These are phyloP conservation scores for Heliocybe sulcata DNA, from an alignment of 1,284 basidiomycete species.

Conservation along the genomic window DNA sequence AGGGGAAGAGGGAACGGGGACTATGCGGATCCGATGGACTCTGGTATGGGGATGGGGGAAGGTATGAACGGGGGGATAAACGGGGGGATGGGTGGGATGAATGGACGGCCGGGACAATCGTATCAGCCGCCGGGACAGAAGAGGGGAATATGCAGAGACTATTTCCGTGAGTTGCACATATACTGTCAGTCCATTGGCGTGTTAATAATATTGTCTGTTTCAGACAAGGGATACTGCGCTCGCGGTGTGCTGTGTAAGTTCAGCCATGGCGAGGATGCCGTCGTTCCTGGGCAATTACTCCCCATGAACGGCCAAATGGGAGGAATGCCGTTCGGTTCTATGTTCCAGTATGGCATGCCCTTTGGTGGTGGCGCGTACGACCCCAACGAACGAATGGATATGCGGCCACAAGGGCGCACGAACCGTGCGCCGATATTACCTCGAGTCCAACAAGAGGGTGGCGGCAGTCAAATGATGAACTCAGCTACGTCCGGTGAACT, in stretches of 20 bases:
- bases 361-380: slow-evolving; percentile 56
- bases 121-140: slow-evolving; percentile 66
- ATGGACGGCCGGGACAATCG: slow-evolving; percentile 41
- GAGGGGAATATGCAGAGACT: slow-evolving; percentile 78
- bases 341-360: slow-evolving; percentile 43
- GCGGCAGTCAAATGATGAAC: slow-evolving; percentile 20
- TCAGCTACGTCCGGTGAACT: slow-evolving; percentile 50
- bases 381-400: slow-evolving; percentile 74
- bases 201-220: slow-evolving; percentile 4
- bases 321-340: slow-evolving; percentile 57
- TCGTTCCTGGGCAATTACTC: slow-evolving; percentile 61
- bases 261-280: slow-evolving; percentile 82
- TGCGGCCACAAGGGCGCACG: slow-evolving; percentile 38
- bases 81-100: slow-evolving; percentile 37
- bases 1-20: slow-evolving; percentile 24
- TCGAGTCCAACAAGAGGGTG: slow-evolving; percentile 41
- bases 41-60: slow-evolving; percentile 23
- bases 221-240: slow-evolving; percentile 87
- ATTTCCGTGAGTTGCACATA: slow-evolving; percentile 66
- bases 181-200: background rate
- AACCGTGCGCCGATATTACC: slow-evolving; percentile 50
- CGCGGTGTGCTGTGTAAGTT: slow-evolving; percentile 89
- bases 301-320: slow-evolving; percentile 37
- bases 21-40: slow-evolving; percentile 25
- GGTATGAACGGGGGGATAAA: slow-evolving; percentile 30